Base-by-base conservation (phyloP, 2,329 filamentous ascomycete genomes). In the Coleophoma eucalyptorum region DNA sequence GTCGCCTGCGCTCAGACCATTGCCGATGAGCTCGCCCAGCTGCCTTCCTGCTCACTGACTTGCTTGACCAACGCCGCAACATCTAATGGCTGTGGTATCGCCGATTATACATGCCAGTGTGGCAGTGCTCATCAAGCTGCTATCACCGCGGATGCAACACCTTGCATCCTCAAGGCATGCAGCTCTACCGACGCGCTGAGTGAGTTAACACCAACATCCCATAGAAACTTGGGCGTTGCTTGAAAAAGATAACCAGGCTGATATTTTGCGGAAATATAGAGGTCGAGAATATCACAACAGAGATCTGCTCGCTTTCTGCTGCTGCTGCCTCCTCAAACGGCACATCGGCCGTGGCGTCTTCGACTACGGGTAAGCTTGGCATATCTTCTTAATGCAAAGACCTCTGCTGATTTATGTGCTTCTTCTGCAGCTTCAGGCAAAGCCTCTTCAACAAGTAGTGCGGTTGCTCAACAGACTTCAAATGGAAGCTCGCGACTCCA, bases 91-190 rank as follows among this genome's bases (percentile, higher is more conserved):
- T 64, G 62, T 40, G 21, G 16, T 13, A 2, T 49, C 8, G 42
- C 55, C 3, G 61, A 63, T 21, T 58, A 52, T 33, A 43, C 54
- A 4, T 64, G 62, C 49, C 49, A 56, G 45, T 63, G 62, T 33
- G 61, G 58, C 46, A 12, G 45, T 12, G 43, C 35, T 3, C 26
- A 26, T 7, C 57, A 50, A 35, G 26, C 33, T 34, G 49, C 49
- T 3, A 62, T 64, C 49, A 57, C 50, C 4, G 42, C 35, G 11
- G 1, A 34, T 15, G 60, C 56, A 4, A 56, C 52, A 32, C 60
- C 62, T 16, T 63, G 62, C 42, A 40, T 64, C 18, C 43, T 52
- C 19, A 26, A 43, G 8, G 49, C 42, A 11, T 64, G 61, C 49
- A 50, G 50, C 35, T 37, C 51, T 3, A 15, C 35, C 2, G 60